phyloP scores from a whole-genome alignment of 352 stramenopile species.

The Globisporangium alternatum region DNA sequence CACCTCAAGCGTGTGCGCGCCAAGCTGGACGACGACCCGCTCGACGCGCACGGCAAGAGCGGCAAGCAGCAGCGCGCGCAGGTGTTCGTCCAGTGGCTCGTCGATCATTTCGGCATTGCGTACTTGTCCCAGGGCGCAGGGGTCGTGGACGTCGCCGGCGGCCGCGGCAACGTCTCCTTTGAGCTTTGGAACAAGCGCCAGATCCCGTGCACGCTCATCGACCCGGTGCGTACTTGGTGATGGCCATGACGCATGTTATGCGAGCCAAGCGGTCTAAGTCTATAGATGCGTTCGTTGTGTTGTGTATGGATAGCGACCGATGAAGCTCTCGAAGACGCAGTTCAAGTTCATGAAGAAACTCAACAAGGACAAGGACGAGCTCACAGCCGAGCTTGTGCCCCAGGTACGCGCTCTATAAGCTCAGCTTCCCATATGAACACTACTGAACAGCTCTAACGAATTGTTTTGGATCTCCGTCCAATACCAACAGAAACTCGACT shows the following conservation, averaged over 20 bases:
- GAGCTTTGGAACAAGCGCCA: slow-evolving; percentile 82
- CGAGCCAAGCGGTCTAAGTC: not conserved
- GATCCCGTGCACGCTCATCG: slow-evolving; percentile 70
- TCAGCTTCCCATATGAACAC: not conserved
- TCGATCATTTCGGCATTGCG: slow-evolving; percentile 56
- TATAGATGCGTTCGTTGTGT: slow-evolving; percentile 15
- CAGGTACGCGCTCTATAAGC: slow-evolving; percentile 29
- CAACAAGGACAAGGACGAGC: slow-evolving; percentile 35
- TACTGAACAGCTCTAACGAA: not conserved
- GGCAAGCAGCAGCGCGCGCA: slow-evolving; percentile 68
- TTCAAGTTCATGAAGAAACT: slow-evolving; percentile 71
- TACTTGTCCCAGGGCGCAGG: slow-evolving; percentile 48
- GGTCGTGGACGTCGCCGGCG: slow-evolving; percentile 82
- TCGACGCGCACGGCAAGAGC: slow-evolving; percentile 68
- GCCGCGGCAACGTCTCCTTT: slow-evolving; percentile 77
- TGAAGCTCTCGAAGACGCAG: slow-evolving; percentile 69
- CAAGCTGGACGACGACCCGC: slow-evolving; percentile 53
- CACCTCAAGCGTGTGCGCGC: slow-evolving; percentile 56
- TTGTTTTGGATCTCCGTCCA: not conserved
- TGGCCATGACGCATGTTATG: not conserved
- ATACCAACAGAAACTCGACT: slow-evolving; percentile 33
- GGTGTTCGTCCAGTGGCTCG: slow-evolving; percentile 76
- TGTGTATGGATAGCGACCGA: slow-evolving; percentile 40
- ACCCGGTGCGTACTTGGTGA: slow-evolving; percentile 47
- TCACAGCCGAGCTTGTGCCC: slow-evolving; percentile 36